Conservation (phyloP, 768 basidiomycete genomes). For the Mrakia frigida region DNA sequence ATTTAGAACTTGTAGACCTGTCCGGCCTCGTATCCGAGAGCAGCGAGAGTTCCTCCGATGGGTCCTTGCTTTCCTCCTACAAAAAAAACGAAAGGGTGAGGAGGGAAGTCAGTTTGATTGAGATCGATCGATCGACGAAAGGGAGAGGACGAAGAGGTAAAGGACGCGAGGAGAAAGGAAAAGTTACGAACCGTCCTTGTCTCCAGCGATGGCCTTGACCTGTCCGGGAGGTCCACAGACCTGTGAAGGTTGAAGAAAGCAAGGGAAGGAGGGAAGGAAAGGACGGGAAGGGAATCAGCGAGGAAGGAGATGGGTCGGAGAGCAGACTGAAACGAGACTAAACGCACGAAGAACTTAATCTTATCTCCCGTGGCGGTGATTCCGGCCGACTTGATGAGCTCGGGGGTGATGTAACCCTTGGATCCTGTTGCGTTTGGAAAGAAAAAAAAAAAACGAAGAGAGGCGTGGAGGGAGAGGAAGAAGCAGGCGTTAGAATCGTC, state of each 20-base stretch:
- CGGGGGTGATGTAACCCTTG: conserved; percentile 67
- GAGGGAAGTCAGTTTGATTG: no score
- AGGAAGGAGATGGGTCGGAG: no score
- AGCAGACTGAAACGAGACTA: neutral
- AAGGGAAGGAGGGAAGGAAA: conserved; percentile 44
- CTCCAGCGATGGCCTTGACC: conserved; percentile 75
- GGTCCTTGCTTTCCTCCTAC: conserved; percentile 62
- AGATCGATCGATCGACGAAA: neutral
- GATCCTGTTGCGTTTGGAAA: conserved; percentile 52
- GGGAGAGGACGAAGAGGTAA: neutral
- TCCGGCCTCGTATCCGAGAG: conserved; percentile 74
- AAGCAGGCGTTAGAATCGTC: no score
- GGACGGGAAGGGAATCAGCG: neutral
- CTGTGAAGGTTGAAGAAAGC: neutral
- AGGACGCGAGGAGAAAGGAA: neutral
- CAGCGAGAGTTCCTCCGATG: conserved; percentile 71
- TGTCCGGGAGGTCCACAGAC: conserved; percentile 16
- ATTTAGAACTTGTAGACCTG: conserved; percentile 61
- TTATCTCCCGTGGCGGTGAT: conserved; percentile 14
- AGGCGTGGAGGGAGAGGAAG: no score
- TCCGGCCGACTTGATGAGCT: conserved; percentile 63
- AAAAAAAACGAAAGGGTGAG: neutral
- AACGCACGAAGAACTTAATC: conserved; percentile 30
- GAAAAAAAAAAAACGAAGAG: neutral
- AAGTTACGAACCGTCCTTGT: conserved; percentile 60